Evolutionary conservation across 768 basidiomycete genomes (phyloP).

Genomic region (Hirschioporus abietinus): DNA sequence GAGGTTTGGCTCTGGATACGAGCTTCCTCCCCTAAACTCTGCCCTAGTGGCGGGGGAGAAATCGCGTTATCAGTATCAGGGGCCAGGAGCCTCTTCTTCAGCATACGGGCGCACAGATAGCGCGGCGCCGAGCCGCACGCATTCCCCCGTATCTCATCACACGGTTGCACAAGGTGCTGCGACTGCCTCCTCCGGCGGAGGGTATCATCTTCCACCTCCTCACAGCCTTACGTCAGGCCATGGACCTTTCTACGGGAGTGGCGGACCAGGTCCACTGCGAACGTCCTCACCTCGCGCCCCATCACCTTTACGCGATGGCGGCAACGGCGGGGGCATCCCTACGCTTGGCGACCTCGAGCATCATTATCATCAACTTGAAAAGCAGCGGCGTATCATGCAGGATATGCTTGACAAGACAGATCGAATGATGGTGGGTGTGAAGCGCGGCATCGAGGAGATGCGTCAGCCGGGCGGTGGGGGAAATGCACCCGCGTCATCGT

Average conservation of each 20-base stretch:
- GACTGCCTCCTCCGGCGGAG: slow-evolving; percentile 29
- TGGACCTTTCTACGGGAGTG: slow-evolving; percentile 13
- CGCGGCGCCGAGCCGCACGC: slow-evolving; percentile 64
- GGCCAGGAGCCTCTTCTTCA: slow-evolving; percentile 32
- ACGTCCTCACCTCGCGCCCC: slow-evolving; percentile 19
- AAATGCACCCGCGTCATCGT: background rate
- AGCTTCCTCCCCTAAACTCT: slow-evolving; percentile 54
- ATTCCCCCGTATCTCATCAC: slow-evolving; percentile 41
- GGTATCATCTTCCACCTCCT: slow-evolving; percentile 13
- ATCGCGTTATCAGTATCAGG: slow-evolving; percentile 21
- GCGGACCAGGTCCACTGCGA: slow-evolving; percentile 9
- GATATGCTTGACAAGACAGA: slow-evolving; percentile 77
- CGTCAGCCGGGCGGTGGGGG: slow-evolving; percentile 18
- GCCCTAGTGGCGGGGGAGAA: slow-evolving; percentile 29
- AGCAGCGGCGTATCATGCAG: slow-evolving; percentile 59
- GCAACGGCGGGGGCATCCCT: slow-evolving; percentile 28
- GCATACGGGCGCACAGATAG: slow-evolving; percentile 63
- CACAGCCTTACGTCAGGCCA: slow-evolving; percentile 17
- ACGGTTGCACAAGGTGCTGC: slow-evolving; percentile 37
- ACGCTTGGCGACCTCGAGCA: slow-evolving; percentile 60
- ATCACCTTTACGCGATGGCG: slow-evolving; percentile 5
- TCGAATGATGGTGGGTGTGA: slow-evolving; percentile 62
- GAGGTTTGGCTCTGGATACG: slow-evolving; percentile 39
- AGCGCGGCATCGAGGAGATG: slow-evolving; percentile 75
- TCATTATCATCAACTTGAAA: slow-evolving; percentile 61